phyloP scores from a whole-genome alignment of 352 stramenopile species.

The Phytophthora colocasiae region DNA sequence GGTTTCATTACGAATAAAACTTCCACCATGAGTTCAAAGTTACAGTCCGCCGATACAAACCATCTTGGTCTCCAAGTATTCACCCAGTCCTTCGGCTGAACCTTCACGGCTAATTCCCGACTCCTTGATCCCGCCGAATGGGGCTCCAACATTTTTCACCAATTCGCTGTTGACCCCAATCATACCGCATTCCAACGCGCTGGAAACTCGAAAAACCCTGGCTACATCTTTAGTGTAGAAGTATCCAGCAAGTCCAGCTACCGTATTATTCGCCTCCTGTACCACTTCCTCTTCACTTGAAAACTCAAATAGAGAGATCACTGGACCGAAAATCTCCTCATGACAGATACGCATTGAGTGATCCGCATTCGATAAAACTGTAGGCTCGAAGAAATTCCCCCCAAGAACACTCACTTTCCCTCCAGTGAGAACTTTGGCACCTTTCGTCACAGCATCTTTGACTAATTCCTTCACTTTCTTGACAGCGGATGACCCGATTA shows the following conservation, averaged over 20 bases:
- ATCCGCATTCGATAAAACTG: slow-evolving; percentile 88
- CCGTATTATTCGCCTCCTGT: slow-evolving; percentile 91
- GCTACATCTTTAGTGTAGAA: slow-evolving; percentile 93
- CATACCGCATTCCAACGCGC: slow-evolving; percentile 91
- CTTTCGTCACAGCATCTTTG: slow-evolving; percentile 88
- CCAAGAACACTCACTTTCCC: slow-evolving; percentile 66
- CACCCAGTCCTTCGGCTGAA: slow-evolving; percentile 85
- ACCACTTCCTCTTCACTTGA: slow-evolving; percentile 94
- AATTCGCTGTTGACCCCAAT: slow-evolving; percentile 93
- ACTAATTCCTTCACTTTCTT: slow-evolving; percentile 88
- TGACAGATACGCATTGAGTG: slow-evolving; percentile 86
- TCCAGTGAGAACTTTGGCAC: slow-evolving; percentile 84
- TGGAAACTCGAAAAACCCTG: slow-evolving; percentile 85
- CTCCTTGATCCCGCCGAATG: slow-evolving; percentile 90
- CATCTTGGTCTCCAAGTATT: slow-evolving; percentile 98
- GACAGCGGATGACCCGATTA: slow-evolving; percentile 92
- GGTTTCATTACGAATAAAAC: slow-evolving; percentile 6
- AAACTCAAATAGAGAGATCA: slow-evolving; percentile 94
- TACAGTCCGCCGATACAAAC: slow-evolving; percentile 79
- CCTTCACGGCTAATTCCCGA: slow-evolving; percentile 91
- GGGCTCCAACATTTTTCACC: slow-evolving; percentile 81
- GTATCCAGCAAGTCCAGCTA: slow-evolving; percentile 92
- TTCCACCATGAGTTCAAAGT: slow-evolving; percentile 4
- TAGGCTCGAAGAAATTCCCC: slow-evolving; percentile 95
- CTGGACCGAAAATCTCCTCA: slow-evolving; percentile 96